phyloP scores from a whole-genome alignment of 2,329 filamentous ascomycete genomes.

The Coleophoma eucalyptorum region DNA sequence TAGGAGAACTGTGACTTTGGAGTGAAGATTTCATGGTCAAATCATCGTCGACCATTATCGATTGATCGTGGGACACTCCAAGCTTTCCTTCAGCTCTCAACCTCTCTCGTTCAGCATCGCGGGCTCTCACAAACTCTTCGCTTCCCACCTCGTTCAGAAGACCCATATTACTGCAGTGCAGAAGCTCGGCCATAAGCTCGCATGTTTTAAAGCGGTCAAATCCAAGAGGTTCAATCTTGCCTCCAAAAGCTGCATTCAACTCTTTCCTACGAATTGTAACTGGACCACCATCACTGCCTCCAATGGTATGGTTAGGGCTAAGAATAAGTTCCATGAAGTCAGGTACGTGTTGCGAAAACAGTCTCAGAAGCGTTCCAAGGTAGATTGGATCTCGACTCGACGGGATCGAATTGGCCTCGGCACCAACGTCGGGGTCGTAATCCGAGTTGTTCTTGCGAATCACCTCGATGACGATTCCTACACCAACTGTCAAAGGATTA shows the following conservation, averaged over 20 bases:
- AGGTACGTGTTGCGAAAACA: constrained; percentile 88
- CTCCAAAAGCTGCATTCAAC: constrained; percentile 83
- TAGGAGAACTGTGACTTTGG: constrained; percentile 45
- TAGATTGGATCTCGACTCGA: constrained; percentile 93
- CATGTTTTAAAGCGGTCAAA: constrained; percentile 99
- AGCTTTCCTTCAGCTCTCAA: constrained; percentile 76
- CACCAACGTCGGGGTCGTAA: constrained; percentile 89
- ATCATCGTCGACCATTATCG: constrained; percentile 55
- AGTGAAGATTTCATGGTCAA: constrained; percentile 55
- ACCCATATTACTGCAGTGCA: constrained; percentile 99
- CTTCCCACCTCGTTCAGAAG: constrained; percentile 88
- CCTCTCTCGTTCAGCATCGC: constrained; percentile 78
- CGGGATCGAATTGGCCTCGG: constrained; percentile 73
- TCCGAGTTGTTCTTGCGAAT: constrained; percentile 99
- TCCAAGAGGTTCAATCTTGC: constrained; percentile 86
- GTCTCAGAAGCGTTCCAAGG: constrained; percentile 79
- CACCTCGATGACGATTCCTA: constrained; percentile 96
- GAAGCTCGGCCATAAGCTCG: constrained; percentile 93
- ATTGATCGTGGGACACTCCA: constrained; percentile 32
- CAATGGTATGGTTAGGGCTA: constrained; percentile 59
- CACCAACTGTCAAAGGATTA: constrained; percentile 91
- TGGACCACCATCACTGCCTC: constrained; percentile 48
- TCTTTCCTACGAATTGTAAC: constrained; percentile 66
- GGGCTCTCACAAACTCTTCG: constrained; percentile 76
- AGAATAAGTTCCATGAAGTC: constrained; percentile 91